Conservation (phyloP, 2,329 filamentous ascomycete genomes). For the Fusarium napiforme region DNA sequence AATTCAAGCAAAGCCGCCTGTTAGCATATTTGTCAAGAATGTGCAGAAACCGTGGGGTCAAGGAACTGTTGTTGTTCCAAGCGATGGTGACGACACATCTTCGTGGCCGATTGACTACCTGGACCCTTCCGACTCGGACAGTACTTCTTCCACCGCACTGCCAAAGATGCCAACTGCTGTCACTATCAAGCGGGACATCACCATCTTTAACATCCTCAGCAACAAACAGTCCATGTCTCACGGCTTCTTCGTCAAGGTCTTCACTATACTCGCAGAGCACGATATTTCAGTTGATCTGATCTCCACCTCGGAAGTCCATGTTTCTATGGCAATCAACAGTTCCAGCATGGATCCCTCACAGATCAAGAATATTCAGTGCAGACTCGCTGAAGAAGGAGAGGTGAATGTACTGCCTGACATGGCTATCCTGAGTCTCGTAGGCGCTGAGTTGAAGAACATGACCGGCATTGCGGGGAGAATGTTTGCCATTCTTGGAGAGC, state of each 20-base stretch:
- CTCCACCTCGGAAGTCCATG: not conserved
- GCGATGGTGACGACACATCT: not conserved
- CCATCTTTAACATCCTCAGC: not conserved
- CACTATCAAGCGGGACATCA: not conserved
- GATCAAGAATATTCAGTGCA: not conserved
- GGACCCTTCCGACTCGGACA: not conserved
- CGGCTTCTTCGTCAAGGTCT: not conserved
- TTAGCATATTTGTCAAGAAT: not conserved
- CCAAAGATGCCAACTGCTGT: not conserved
- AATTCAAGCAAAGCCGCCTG: not conserved
- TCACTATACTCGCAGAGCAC: not conserved
- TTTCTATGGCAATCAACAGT: not conserved
- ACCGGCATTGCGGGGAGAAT: not conserved
- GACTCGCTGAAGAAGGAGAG: not conserved
- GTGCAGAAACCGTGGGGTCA: not conserved
- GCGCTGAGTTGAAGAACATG: not conserved
- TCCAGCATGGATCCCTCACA: not conserved
- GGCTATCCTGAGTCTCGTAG: not conserved
- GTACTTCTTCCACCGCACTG: not conserved
- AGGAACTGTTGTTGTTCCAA: not conserved
- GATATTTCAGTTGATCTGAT: not conserved
- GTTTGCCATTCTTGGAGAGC: not conserved
- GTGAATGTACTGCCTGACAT: not conserved
- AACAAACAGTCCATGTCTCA: slow-evolving; percentile 1
- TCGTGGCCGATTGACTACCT: not conserved